Conservation (phyloP, 371 early-diverging fungal genomes). For the Vairimorpha necatrix region DNA sequence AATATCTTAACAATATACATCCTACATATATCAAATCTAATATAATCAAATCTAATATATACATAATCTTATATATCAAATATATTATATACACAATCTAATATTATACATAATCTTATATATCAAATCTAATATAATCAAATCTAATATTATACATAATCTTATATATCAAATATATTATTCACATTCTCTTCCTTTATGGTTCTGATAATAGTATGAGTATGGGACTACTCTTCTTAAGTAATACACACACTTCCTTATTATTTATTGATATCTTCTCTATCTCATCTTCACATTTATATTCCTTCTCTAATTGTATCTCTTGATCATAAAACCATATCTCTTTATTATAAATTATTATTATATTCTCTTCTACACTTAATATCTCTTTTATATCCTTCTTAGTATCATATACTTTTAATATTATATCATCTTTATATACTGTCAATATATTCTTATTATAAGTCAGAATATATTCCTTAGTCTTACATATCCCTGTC, state of each 20-base stretch:
- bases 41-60: too few species aligned
- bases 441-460: background rate
- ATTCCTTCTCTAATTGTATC: background rate
- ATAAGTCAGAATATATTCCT: background rate
- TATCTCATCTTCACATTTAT: background rate
- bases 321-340: background rate
- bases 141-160: too few species aligned
- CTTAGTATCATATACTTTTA: background rate
- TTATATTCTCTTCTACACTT: background rate
- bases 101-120: too few species aligned
- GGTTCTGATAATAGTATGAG: too few species aligned
- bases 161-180: too few species aligned
- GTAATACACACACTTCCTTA: background rate
- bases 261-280: background rate
- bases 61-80: too few species aligned
- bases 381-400: background rate
- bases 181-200: too few species aligned
- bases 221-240: background rate
- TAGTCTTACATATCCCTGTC: background rate
- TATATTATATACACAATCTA: too few species aligned
- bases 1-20: too few species aligned
- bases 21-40: too few species aligned
- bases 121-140: too few species aligned
- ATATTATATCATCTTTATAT: background rate
- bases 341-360: background rate